Conservation (phyloP, 73 alveolate genomes). For the Uronychia binucleata region DNA sequence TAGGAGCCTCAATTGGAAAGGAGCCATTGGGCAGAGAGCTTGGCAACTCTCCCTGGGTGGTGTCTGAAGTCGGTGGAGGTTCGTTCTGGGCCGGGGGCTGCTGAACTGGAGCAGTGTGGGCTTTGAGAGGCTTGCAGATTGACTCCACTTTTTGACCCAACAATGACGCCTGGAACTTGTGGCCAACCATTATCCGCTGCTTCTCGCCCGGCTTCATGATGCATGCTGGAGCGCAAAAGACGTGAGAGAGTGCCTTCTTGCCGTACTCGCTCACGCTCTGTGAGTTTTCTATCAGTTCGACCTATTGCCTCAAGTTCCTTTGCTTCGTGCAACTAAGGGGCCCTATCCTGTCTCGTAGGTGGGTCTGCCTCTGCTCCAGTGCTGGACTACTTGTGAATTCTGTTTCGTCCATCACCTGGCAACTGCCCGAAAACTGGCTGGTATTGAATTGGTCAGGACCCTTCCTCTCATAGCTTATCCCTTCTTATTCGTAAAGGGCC, state of each 20-base stretch:
- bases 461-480: background rate
- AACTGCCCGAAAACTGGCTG: too few relatives aligned
- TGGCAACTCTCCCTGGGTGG: background rate
- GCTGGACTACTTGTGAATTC: background rate
- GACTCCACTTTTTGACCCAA: background rate
- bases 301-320: background rate
- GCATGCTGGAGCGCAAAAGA: background rate
- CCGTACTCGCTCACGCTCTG: background rate
- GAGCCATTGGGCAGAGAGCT: background rate
- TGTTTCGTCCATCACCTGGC: background rate
- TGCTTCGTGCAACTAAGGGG: background rate
- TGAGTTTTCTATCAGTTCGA: background rate
- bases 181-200: background rate
- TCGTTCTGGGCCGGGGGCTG: background rate
- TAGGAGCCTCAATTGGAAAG: background rate
- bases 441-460: background rate
- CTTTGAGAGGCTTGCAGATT: background rate
- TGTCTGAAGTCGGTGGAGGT: background rate
- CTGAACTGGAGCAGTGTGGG: background rate
- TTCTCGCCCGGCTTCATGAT: background rate
- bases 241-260: conserved; percentile 1
- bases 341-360: background rate
- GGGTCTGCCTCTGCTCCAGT: background rate
- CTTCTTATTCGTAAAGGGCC: background rate
- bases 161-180: background rate